Evolutionary conservation across 345 rosid genomes (phyloP).

Genomic region (Hibiscus syriacus): DNA sequence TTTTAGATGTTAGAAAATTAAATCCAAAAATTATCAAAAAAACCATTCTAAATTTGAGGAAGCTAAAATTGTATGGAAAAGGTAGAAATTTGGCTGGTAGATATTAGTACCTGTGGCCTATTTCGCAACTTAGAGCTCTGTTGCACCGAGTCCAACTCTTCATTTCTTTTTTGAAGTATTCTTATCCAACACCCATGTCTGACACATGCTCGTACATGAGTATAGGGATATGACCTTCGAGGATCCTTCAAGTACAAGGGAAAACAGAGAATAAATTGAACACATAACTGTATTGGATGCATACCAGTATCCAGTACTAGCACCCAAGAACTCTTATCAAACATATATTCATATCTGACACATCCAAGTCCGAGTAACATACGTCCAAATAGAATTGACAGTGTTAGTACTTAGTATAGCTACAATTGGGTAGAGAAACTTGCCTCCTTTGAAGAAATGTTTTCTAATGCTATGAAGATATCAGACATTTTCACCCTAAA

Average conservation of each 20-base stretch:
- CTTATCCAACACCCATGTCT: too few species aligned
- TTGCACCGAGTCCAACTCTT: background rate
- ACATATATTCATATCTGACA: too few species aligned
- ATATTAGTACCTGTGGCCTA: constrained; percentile 35
- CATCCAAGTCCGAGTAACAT: constrained; percentile 18
- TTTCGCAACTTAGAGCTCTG: constrained; percentile 29
- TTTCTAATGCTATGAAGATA: constrained; percentile 27
- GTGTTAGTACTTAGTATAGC: background rate
- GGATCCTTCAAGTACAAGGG: too few species aligned
- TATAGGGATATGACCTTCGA: too few species aligned
- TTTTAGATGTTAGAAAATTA: background rate
- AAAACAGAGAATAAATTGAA: too few species aligned
- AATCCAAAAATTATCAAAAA: background rate
- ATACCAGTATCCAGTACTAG: too few species aligned
- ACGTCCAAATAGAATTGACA: background rate
- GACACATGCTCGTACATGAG: too few species aligned
- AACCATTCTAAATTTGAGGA: background rate
- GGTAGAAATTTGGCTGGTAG: background rate
- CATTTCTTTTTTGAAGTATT: background rate
- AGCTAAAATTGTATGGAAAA: background rate
- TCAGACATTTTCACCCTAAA: too few species aligned
- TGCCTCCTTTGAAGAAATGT: constrained; percentile 40
- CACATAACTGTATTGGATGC: too few species aligned
- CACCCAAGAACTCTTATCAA: too few species aligned
- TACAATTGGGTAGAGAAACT: background rate